Conservation (phyloP, 352 stramenopile genomes). For the Plasmopara muralis region DNA sequence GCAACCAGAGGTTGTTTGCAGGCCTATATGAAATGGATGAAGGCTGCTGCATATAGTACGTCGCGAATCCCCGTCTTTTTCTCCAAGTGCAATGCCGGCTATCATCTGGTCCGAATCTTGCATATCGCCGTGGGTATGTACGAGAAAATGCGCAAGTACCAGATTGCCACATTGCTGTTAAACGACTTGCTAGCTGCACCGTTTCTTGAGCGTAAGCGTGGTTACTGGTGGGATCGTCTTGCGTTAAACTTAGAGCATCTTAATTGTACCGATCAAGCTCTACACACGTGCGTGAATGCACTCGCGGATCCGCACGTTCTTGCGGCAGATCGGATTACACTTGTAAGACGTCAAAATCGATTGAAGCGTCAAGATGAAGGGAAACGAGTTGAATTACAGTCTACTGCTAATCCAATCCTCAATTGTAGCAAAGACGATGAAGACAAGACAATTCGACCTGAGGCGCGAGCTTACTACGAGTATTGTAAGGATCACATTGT, state of each 20-base stretch:
- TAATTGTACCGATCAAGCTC: conserved; percentile 50
- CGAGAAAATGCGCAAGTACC: conserved; percentile 72
- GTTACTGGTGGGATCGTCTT: conserved; percentile 68
- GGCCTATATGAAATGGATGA: conserved; percentile 40
- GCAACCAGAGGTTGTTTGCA: conserved; percentile 41
- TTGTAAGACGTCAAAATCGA: conserved; percentile 46
- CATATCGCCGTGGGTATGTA: conserved; percentile 52
- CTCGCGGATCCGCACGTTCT: conserved; percentile 51
- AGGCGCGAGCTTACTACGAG: conserved; percentile 15
- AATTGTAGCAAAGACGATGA: conserved; percentile 5
- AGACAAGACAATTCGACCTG: conserved; percentile 5
- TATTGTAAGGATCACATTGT: conserved; percentile 51
- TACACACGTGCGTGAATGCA: conserved; percentile 40
- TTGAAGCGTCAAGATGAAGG: conserved; percentile 27
- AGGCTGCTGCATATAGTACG: conserved; percentile 13
- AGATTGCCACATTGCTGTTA: conserved; percentile 55
- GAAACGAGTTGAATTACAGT: conserved; percentile 9
- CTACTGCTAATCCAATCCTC: conserved; percentile 8
- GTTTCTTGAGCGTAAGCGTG: conserved; percentile 58
- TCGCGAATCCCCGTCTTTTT: conserved; percentile 36
- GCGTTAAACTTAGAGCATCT: conserved; percentile 70
- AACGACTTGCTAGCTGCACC: conserved; percentile 50
- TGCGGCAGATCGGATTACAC: conserved; percentile 43
- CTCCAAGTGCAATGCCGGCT: conserved; percentile 58
- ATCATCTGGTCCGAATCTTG: conserved; percentile 58